phyloP scores from a whole-genome alignment of 2,329 filamentous ascomycete genomes.

The Zymoseptoria pseudotritici region DNA sequence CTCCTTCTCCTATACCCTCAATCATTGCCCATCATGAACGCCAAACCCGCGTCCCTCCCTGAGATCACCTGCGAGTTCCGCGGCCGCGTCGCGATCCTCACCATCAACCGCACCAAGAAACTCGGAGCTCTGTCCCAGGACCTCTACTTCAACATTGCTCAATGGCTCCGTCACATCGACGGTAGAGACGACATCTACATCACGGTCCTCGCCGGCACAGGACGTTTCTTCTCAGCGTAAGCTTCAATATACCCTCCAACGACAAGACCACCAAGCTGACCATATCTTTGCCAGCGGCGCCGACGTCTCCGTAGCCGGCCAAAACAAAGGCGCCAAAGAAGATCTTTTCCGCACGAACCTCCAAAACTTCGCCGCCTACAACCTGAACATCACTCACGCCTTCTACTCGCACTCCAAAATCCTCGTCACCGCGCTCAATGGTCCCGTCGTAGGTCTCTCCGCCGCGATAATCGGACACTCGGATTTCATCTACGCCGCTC shows the following conservation, averaged over 20 bases:
- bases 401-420: constrained; percentile 95
- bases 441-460: constrained; percentile 79
- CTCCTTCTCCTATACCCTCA: neutral
- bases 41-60: constrained; percentile 12
- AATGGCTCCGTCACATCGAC: constrained; percentile 69
- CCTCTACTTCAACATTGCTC: constrained; percentile 60
- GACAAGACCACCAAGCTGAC: constrained; percentile 5
- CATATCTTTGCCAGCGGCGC: constrained; percentile 56
- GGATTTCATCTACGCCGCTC: constrained; percentile 86
- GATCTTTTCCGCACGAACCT: constrained; percentile 53
- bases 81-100: constrained; percentile 72
- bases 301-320: constrained; percentile 54
- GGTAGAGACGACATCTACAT: constrained; percentile 71
- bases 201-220: constrained; percentile 76
- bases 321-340: constrained; percentile 25
- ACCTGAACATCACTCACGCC: constrained; percentile 80
- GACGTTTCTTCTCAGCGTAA: constrained; percentile 80
- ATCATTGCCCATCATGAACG: constrained; percentile 8
- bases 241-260: neutral
- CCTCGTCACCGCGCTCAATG: constrained; percentile 84
- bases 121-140: constrained; percentile 71
- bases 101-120: constrained; percentile 76
- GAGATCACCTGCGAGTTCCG: constrained; percentile 47
- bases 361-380: constrained; percentile 65
- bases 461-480: constrained; percentile 76